Conservation (phyloP, 2,329 filamentous ascomycete species). For the Venturia carpophila region DNA sequence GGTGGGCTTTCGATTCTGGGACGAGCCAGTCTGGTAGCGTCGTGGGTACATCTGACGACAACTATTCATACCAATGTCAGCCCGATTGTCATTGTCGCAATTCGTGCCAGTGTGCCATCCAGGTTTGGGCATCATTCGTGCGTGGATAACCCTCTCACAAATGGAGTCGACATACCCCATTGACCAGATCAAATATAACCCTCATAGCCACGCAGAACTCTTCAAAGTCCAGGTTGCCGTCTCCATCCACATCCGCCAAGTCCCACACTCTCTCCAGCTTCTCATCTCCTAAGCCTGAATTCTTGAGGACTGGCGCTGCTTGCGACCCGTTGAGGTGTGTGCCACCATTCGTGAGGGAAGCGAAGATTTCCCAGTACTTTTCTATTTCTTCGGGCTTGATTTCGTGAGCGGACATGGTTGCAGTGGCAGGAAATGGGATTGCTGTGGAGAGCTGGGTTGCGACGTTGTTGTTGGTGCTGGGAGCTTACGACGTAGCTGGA, state of each 20-base stretch:
- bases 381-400: slow-evolving; percentile 69
- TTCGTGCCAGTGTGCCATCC: background rate
- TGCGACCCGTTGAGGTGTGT: slow-evolving; percentile 60
- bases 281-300: slow-evolving; percentile 62
- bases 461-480: background rate
- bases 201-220: slow-evolving; percentile 99
- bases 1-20: slow-evolving; percentile 61
- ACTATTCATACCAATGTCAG: slow-evolving; percentile 6
- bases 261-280: slow-evolving; percentile 99
- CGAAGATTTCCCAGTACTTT: slow-evolving; percentile 74
- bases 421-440: background rate
- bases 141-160: background rate
- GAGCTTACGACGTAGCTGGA: slow-evolving; percentile 3
- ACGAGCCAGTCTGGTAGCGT: slow-evolving; percentile 91
- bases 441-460: background rate
- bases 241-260: slow-evolving; percentile 90
- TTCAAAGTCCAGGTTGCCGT: slow-evolving; percentile 97
- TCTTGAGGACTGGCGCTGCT: slow-evolving; percentile 64
- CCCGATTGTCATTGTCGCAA: background rate
- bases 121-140: background rate
- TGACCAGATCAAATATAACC: slow-evolving; percentile 93
- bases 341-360: slow-evolving; percentile 56
- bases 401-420: slow-evolving; percentile 38
- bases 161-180: slow-evolving; percentile 57
- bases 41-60: slow-evolving; percentile 61